A percentile compares a stretch with the other conserved stretches of the same genome.
Conservation (phyloP, 2,329 filamentous ascomycete genomes). For the Geoglossum cookeanum region DNA sequence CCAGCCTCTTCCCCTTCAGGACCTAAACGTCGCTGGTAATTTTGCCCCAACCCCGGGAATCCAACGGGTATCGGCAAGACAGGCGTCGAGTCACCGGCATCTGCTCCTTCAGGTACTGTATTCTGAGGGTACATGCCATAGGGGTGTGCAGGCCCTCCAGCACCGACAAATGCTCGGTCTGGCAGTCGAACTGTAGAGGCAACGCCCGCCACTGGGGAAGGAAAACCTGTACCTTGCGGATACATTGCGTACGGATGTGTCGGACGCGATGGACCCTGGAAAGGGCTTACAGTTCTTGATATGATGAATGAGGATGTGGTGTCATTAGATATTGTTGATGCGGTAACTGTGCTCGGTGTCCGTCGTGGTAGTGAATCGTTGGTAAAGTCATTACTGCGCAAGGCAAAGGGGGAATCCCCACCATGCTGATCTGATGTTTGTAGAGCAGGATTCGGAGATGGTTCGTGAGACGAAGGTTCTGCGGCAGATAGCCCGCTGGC, state of each 20-base stretch:
- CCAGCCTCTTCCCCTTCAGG: slow-evolving; percentile 73
- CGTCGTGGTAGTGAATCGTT: slow-evolving; percentile 10
- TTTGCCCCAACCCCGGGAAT: slow-evolving; percentile 46
- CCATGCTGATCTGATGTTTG: slow-evolving; percentile 30
- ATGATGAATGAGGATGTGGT: slow-evolving; percentile 16
- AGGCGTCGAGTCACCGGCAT: slow-evolving; percentile 12
- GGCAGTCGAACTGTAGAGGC: slow-evolving; percentile 44
- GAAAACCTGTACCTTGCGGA: slow-evolving; percentile 42
- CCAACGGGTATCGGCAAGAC: slow-evolving; percentile 41
- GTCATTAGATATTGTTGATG: slow-evolving; percentile 15
- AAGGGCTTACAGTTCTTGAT: slow-evolving; percentile 37
- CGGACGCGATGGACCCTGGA: slow-evolving; percentile 50
- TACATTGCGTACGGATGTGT: slow-evolving; percentile 79
- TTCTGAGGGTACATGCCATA: slow-evolving; percentile 77
- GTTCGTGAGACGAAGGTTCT: slow-evolving; percentile 9
- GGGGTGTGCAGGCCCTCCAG: slow-evolving; percentile 57
- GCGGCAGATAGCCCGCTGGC: slow-evolving; percentile 12
- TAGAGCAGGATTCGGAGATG: slow-evolving; percentile 15
- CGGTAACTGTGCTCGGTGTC: slow-evolving; percentile 9
- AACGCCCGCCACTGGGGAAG: slow-evolving; percentile 43
- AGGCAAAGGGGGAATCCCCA: slow-evolving; percentile 22
- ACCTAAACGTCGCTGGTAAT: slow-evolving; percentile 54
- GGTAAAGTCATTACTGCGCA: slow-evolving; percentile 32
- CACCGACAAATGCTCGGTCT: slow-evolving; percentile 38
- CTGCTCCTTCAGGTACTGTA: slow-evolving; percentile 39